Base-by-base conservation (phyloP, 2,329 filamentous ascomycete species). In the Alternaria sp. region DNA sequence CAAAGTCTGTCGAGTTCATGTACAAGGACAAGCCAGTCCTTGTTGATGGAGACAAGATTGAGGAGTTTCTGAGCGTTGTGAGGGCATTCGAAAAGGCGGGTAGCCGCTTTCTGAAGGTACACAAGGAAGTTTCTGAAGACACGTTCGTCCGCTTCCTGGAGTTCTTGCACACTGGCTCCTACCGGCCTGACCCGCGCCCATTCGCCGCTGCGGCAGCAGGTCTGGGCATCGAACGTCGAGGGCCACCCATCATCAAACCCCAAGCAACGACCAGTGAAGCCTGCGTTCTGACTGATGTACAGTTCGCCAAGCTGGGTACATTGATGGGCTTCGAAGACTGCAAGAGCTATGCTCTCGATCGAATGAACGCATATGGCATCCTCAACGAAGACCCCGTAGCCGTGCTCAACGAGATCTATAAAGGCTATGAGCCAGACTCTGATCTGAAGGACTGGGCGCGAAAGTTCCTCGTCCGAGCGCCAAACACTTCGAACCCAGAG, bases 241-340 rank as follows among this genome's bases (percentile, higher is more conserved):
- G 72, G 1, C 70, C 75, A 20, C 75, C 73, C 3, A 63, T 76
- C 28, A 75, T 76, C 63, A 69, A 69, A 51, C 50, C 65, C 25
- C 26, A 59, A 30, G 5, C 58, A 54, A 37, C 25, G 3, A 37
- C 41, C 8, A 63, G 58, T 2, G 55, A 60, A 4, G 62, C 70
- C 3, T 67, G 60, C 54, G 59, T 77, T 9, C 58, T 74, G 2
- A 64, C 64, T 10, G 71, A 77, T 30, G 71, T 78, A 28, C 61
- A 61, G 15, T 67, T 76, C 43, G 69, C 79, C 68, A 79, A 79
- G 61, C 65, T 80, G 6, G 79, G 76, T 10, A 67, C 64, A 26
- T 59, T 64, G 3, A 74, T 81, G 64, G 71, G 74, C 20, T 82
- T 82, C 58, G 69, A 74, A 14, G 81, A 83, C 49, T 70, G 82